These are phyloP conservation scores for Dipodascus albidus DNA, from an alignment of 805 yeast species.

Conservation along the genomic window DNA sequence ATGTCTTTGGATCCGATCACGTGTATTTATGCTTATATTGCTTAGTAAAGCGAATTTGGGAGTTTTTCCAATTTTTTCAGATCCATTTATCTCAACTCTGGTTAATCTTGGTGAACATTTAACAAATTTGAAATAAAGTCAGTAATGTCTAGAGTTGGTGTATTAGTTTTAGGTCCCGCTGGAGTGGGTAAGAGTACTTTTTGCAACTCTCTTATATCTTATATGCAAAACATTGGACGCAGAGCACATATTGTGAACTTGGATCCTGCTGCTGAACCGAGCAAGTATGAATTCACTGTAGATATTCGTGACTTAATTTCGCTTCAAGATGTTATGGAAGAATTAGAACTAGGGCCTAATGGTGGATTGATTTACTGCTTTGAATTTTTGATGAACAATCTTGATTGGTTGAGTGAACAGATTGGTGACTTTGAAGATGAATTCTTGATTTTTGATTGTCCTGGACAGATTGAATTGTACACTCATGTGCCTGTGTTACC, in stretches of 20 bases:
- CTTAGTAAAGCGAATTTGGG: no score
- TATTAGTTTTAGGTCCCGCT: slow-evolving; percentile 90
- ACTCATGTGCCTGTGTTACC: slow-evolving; percentile 94
- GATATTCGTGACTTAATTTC: slow-evolving; percentile 88
- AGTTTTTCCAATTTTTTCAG: neutral
- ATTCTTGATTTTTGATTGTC: slow-evolving; percentile 88
- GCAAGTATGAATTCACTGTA: slow-evolving; percentile 80
- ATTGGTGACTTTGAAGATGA: slow-evolving; percentile 95
- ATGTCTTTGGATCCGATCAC: no score
- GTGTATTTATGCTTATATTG: no score
- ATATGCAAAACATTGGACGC: slow-evolving; percentile 85
- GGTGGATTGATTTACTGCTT: slow-evolving; percentile 92
- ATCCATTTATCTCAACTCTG: neutral
- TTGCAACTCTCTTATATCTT: slow-evolving; percentile 75
- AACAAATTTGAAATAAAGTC: neutral
- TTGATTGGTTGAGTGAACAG: slow-evolving; percentile 97
- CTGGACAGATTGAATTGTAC: slow-evolving; percentile 92
- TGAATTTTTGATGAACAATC: slow-evolving; percentile 72
- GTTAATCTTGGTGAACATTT: neutral
- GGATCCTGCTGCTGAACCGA: slow-evolving; percentile 96
- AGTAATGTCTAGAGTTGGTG: slow-evolving; percentile 87
- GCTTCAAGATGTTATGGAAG: slow-evolving; percentile 91
- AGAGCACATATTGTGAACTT: slow-evolving; percentile 89
- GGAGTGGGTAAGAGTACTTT: slow-evolving; percentile 95
- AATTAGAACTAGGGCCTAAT: slow-evolving; percentile 84